phyloP scores from a whole-genome alignment of 768 basidiomycete species.

The Agaricus subrufescens region DNA sequence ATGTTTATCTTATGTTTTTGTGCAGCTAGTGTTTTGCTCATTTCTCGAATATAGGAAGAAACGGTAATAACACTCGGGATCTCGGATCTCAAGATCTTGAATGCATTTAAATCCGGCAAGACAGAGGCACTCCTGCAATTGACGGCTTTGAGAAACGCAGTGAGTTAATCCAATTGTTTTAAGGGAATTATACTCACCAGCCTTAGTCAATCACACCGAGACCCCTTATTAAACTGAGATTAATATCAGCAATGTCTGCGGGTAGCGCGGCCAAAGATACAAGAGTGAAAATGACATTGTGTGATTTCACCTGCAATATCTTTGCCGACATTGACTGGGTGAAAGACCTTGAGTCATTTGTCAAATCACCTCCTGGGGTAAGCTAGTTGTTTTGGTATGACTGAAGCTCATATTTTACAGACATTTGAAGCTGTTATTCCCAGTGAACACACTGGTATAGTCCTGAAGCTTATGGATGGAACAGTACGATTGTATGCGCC shows the following conservation, averaged over 20 bases:
- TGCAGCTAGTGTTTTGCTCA: neutral
- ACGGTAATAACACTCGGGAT: conserved; percentile 60
- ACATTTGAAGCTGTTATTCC: conserved; percentile 93
- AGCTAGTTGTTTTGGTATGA: conserved; percentile 21
- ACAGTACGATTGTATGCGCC: conserved; percentile 60
- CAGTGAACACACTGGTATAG: conserved; percentile 74
- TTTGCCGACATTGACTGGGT: conserved; percentile 62
- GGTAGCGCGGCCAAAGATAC: conserved; percentile 76
- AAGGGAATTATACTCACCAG: neutral
- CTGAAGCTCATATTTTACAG: conserved; percentile 23
- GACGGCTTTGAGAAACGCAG: conserved; percentile 55
- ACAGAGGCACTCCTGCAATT: conserved; percentile 44
- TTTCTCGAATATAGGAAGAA: neutral
- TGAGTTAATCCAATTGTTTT: conserved; percentile 16
- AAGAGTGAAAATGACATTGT: conserved; percentile 56
- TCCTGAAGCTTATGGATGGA: conserved; percentile 60
- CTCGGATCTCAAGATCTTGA: conserved; percentile 55
- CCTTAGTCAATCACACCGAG: conserved; percentile 39
- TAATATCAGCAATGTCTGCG: conserved; percentile 58
- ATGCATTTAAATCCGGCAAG: conserved; percentile 34
- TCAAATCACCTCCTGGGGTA: conserved; percentile 86
- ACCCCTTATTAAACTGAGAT: conserved; percentile 57
- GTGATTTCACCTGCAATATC: conserved; percentile 58
- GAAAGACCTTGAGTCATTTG: conserved; percentile 55
- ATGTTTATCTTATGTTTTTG: conserved; percentile 10